Evolutionary conservation across 306 rosid genomes (phyloP), one percentile per base, ranked within the genome.

Genomic region (Trichosanthes truncata): DNA sequence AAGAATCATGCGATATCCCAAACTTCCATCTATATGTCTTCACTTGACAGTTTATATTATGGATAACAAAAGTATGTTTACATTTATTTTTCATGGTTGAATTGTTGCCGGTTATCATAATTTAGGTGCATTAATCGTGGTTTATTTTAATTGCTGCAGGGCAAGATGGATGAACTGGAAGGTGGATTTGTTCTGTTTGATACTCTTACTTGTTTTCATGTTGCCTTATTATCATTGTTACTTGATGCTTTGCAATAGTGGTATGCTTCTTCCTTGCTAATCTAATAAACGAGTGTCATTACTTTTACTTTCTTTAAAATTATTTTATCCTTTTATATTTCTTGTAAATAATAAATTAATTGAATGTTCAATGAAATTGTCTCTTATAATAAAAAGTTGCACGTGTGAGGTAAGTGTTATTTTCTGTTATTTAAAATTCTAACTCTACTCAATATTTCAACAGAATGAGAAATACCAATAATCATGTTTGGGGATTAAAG

Each of bases 141-240:
- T 51, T 74, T 60, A 3, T 69, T 77, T 80, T 55, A 31, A 26
- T 36, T 48, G 46, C 18, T 84, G 75, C 63, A 91, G 98, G 92
- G 93, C 98, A 2, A 84, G 98, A 77, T 87, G 92, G 81, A 77
- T 94, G 80, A 94, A 94, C 90, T 95, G 97, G 97, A 91, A 91
- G 90, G 65, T 95, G 43, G 98, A 95, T 85, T 82, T 95, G 75
- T 92, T 88, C 62, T 93, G 93, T 69, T 86, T 95, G 87, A 95
- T 95, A 62, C 83, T 95, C 9, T 84, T 95, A 65, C 91, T 95
- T 53, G 92, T 95, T 14, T 95, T 95, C 87, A 84, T 95, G 79
- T 83, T 95, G 57, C 98, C 98, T 23, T 95, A 91, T 80, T 95
- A 95, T 85, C 98, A 95, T 78, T 95, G 97, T 67, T 95, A 86